Evolutionary conservation across 768 basidiomycete species (phyloP), one percentile per base, ranked within the genome.

Genomic region (Boletus pseudo-olivaceus): DNA sequence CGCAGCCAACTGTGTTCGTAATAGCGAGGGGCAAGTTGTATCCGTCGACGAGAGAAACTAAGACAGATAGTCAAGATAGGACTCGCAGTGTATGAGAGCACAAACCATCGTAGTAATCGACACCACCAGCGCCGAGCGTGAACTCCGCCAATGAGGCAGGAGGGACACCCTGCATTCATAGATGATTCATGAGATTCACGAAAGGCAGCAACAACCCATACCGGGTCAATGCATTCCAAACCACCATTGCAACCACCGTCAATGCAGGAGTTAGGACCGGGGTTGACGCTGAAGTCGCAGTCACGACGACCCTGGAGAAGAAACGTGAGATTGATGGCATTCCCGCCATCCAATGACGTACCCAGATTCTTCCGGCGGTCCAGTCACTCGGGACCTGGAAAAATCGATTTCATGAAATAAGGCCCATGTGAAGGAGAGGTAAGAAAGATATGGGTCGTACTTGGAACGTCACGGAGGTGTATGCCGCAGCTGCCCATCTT

Each of bases 171-270:
- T 79, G 8, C 30, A 45, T 38, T 19, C 10, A 47, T 19, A 57
- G 7, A 34, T 50, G 19, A 49, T 26, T 51, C 45, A 49, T 20
- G 12, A 40, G 14, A 33, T 14, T 29, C 38, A 27, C 15, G 19
- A 19, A 34, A 29, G 19, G 8, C 7, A 39, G 46, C 2, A 2
- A 7, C 4, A 35, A 37, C 34, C 10, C 64, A 47, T 58, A 78
- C 78, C 27, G 82, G 62, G 11, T 73, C 56, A 60, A 79, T 80
- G 57, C 87, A 88, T 11, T 73, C 61, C 9, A 89, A 71, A 35
- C 87, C 87, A 15, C 87, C 87, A 54, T 83, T 84, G 63, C 87
- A 88, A 45, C 84, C 84, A 38, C 87, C 87, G 51, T 77, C 75
- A 19, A 82, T 58, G 58, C 87, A 89, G 14, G 82, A 82, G 58